Conservation (phyloP, 2,329 filamentous ascomycete genomes). For the Fusarium sacchari region DNA sequence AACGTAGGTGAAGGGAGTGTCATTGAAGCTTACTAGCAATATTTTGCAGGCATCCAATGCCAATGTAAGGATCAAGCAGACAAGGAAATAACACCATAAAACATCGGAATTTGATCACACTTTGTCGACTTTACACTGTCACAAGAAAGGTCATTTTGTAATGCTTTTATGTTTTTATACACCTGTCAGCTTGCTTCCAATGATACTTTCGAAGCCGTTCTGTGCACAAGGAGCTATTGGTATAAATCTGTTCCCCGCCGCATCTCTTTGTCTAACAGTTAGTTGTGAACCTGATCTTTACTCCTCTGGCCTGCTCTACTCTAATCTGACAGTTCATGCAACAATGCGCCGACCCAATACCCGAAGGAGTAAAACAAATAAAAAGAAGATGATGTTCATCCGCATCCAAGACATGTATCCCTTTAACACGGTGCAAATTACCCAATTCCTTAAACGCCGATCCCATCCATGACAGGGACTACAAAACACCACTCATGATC, state of each 20-base stretch:
- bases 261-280: constrained; percentile 1
- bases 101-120: background rate
- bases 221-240: constrained; percentile 1
- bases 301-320: background rate
- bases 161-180: background rate
- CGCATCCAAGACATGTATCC: constrained; percentile 20
- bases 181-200: background rate
- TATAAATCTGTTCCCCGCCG: background rate
- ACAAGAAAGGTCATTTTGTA: background rate
- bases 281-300: background rate
- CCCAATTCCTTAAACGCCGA: constrained; percentile 25
- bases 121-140: background rate
- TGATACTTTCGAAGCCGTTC: background rate
- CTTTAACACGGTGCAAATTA: constrained; percentile 31
- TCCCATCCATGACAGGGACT: background rate
- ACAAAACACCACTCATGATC: constrained; percentile 14
- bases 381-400: background rate
- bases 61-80: background rate
- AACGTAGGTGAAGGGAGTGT: background rate
- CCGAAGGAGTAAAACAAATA: background rate
- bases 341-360: constrained; percentile 5
- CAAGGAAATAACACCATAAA: background rate
- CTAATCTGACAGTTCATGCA: constrained; percentile 15
- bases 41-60: background rate
- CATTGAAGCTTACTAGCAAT: background rate